Evolutionary conservation across 805 yeast genomes (phyloP).

Genomic region (Candida tammaniensis): DNA sequence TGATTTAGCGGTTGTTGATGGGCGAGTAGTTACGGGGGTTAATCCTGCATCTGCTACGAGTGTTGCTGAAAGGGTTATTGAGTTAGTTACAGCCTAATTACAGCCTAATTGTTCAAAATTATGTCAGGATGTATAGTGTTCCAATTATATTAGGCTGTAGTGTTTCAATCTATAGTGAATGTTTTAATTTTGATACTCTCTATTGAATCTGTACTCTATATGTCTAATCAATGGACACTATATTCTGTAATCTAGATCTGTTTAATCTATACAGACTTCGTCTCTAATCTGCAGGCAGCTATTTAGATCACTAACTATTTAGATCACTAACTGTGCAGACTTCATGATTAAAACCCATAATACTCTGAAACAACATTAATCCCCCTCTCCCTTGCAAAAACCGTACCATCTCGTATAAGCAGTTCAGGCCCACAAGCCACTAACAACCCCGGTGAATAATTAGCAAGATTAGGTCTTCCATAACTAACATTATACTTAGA

Average conservation of each 20-base stretch:
- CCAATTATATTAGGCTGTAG: too few relatives aligned
- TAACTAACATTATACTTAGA: conserved; percentile 1
- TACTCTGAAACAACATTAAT: conserved; percentile 17
- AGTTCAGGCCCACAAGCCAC: conserved; percentile 58
- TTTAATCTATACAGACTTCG: too few relatives aligned
- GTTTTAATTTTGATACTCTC: too few relatives aligned
- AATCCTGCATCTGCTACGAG: conserved; percentile 58
- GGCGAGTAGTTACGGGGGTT: conserved; percentile 59
- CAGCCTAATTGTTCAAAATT: too few relatives aligned
- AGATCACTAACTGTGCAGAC: background rate
- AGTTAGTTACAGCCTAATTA: too few relatives aligned
- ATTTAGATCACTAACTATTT: too few relatives aligned
- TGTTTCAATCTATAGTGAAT: too few relatives aligned
- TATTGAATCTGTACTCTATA: too few relatives aligned
- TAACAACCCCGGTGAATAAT: conserved; percentile 23
- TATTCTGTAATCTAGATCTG: too few relatives aligned
- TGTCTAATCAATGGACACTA: too few relatives aligned
- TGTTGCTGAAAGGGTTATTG: conserved; percentile 42
- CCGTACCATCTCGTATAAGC: conserved; percentile 38
- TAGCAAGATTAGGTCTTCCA: conserved; percentile 10
- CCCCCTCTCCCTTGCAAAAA: conserved; percentile 33
- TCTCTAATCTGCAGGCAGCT: too few relatives aligned
- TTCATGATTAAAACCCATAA: conserved; percentile 3
- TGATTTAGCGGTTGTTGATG: conserved; percentile 52
- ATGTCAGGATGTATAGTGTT: too few relatives aligned